Evolutionary conservation across 208 protist species (phyloP).

Genomic region (Zelonia costaricensis): DNA sequence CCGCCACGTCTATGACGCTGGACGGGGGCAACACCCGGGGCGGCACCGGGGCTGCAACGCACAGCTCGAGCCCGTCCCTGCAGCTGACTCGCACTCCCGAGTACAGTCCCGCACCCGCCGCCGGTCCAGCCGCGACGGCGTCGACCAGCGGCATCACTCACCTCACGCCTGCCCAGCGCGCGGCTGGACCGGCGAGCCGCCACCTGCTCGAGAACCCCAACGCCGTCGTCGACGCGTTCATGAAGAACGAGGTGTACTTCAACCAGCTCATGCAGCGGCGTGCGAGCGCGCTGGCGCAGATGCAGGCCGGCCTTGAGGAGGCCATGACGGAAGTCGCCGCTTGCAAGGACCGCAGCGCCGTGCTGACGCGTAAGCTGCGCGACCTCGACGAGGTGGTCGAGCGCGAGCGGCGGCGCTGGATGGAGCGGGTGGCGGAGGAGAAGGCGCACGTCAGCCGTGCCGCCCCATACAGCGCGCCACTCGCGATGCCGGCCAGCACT

Average conservation of each 20-base stretch:
- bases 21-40: constrained; percentile 8
- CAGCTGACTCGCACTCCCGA: constrained; percentile 10
- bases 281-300: constrained; percentile 53
- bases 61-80: constrained; percentile 7
- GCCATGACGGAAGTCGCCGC: constrained; percentile 54
- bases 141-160: background rate
- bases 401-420: constrained; percentile 60
- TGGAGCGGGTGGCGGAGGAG: constrained; percentile 69
- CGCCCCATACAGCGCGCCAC: constrained; percentile 14
- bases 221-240: constrained; percentile 69
- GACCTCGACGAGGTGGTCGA: constrained; percentile 74
- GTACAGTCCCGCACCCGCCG: background rate
- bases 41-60: background rate
- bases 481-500: constrained; percentile 15
- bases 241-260: constrained; percentile 87
- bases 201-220: constrained; percentile 55
- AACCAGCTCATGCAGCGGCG: constrained; percentile 77
- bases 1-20: constrained; percentile 9
- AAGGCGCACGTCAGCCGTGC: constrained; percentile 51
- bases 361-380: constrained; percentile 55
- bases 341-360: constrained; percentile 69
- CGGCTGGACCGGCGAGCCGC: constrained; percentile 21
- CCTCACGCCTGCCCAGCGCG: constrained; percentile 26
- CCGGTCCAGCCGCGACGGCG: background rate
- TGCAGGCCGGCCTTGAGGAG: constrained; percentile 65